These are phyloP conservation scores for Trichoderma sp. DNA, from an alignment of 2,329 filamentous ascomycete genomes.

Conservation along the genomic window DNA sequence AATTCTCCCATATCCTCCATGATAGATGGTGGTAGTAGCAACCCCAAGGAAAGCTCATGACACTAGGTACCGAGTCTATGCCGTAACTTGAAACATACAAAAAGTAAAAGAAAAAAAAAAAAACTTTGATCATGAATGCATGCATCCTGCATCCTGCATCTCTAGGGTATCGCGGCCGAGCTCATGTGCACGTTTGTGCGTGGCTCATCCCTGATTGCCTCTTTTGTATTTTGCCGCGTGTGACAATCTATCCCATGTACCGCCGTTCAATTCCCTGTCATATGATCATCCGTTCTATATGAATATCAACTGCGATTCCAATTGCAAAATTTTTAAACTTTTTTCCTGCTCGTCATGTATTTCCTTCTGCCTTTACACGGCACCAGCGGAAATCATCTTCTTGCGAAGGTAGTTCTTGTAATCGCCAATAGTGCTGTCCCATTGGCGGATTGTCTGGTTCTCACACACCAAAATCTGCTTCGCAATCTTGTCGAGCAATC, in stretches of 20 bases:
- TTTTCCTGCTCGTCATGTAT: neutral
- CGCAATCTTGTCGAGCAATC: slow-evolving; percentile 97
- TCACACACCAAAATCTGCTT: slow-evolving; percentile 99
- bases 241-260: slow-evolving; percentile 26
- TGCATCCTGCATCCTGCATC: slow-evolving; percentile 34
- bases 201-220: slow-evolving; percentile 26
- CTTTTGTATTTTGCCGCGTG: slow-evolving; percentile 22
- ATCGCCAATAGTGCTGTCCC: slow-evolving; percentile 85
- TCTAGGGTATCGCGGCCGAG: slow-evolving; percentile 37
- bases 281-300: slow-evolving; percentile 30
- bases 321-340: slow-evolving; percentile 18
- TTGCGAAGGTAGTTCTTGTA: slow-evolving; percentile 99
- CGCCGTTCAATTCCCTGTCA: slow-evolving; percentile 25
- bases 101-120: too few species aligned
- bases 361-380: slow-evolving; percentile 62
- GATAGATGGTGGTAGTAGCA: slow-evolving; percentile 12
- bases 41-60: slow-evolving; percentile 26
- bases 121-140: slow-evolving; percentile 31
- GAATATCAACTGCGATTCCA: slow-evolving; percentile 26
- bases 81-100: slow-evolving; percentile 28
- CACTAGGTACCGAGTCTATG: slow-evolving; percentile 38
- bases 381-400: slow-evolving; percentile 92
- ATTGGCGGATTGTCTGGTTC: slow-evolving; percentile 88
- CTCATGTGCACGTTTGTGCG: slow-evolving; percentile 32
- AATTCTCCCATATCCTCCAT: neutral